These are phyloP conservation scores for Fusarium transvaalense DNA, from an alignment of 2,329 filamentous ascomycete genomes.

Conservation along the genomic window DNA sequence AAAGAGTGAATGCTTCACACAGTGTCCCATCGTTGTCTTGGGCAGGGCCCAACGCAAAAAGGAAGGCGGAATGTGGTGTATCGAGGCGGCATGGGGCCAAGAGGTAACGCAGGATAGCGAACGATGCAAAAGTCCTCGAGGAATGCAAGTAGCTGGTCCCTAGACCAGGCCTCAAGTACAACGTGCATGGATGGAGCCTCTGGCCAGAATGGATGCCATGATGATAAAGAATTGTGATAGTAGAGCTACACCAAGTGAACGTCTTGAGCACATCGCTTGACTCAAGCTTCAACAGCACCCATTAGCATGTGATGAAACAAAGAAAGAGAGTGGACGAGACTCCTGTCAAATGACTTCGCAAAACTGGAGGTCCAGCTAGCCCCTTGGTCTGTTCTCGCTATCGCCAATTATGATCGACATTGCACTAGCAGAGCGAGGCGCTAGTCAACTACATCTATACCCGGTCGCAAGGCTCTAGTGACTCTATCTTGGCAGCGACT, in stretches of 20 bases:
- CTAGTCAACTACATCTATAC: not conserved
- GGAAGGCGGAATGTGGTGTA: constrained; percentile 40
- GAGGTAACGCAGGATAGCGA: constrained; percentile 13
- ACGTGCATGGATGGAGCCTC: constrained; percentile 20
- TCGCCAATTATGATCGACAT: constrained; percentile 29
- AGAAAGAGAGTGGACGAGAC: not conserved
- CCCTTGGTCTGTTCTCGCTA: constrained; percentile 10
- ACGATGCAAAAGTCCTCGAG: constrained; percentile 44
- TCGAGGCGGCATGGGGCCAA: constrained; percentile 7
- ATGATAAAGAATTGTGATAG: constrained; percentile 27
- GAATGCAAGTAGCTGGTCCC: constrained; percentile 16
- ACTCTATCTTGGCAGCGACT: constrained; percentile 1
- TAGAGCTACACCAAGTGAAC: not conserved
- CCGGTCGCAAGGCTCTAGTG: not conserved
- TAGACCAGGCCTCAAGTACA: constrained; percentile 13
- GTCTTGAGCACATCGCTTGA: not conserved
- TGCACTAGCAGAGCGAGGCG: constrained; percentile 1
- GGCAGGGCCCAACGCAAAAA: constrained; percentile 38
- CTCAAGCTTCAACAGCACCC: not conserved
- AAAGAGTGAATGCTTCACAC: constrained; percentile 16
- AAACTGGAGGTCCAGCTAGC: not conserved
- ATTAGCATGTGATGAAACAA: constrained; percentile 9
- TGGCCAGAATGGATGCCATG: constrained; percentile 25
- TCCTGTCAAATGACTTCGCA: not conserved
- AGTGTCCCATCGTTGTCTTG: constrained; percentile 20